Evolutionary conservation across 495 filamentous ascomycete genomes (phyloP), one percentile per base, ranked within the genome.

Genomic region (Penicillium alfredii): DNA sequence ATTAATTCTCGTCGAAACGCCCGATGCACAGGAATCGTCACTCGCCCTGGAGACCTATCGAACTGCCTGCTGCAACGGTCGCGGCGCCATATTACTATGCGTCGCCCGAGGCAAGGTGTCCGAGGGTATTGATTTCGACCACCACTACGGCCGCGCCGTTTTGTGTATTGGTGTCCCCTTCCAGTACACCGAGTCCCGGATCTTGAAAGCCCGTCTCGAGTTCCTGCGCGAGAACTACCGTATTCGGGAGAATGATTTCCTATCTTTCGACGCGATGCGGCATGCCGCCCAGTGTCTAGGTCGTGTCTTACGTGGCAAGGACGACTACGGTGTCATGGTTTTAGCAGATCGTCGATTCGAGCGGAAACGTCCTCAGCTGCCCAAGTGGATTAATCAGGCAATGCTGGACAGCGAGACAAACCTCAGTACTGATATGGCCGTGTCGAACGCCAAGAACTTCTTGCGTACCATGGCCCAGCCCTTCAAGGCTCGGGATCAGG

Each of bases 321-420:
- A 97, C 56, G 92, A 99, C 57, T 99, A 99, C 63, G 93, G 93
- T 3, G 82, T 97, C 60, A 99, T 99, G 92, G 88, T 99, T 8
- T 65, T 99, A 11, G 93, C 93, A 10, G 93, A 99, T 60, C 74
- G 83, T 8, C 76, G 93, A 5, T 99, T 96, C 64, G 76, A 82
- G 56, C 84, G 85, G 66, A 97, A 96, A 62, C 74, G 90, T 17
- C 69, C 52, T 8, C 93, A 99, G 62, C 71, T 99, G 32, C 93
- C 93, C 1, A 94, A 94, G 56, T 99, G 93, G 93, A 99, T 99
- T 58, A 84, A 82, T 48, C 84, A 92, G 52, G 88, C 84, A 1
- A 67, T 99, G 52, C 56, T 83, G 12, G 88, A 94, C 11, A 78
- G 77, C 28, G 87, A 95, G 44, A 78, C 80, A 3, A 90, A 90